Conservation (phyloP, 768 basidiomycete species). For the Lactifluus rugatus region DNA sequence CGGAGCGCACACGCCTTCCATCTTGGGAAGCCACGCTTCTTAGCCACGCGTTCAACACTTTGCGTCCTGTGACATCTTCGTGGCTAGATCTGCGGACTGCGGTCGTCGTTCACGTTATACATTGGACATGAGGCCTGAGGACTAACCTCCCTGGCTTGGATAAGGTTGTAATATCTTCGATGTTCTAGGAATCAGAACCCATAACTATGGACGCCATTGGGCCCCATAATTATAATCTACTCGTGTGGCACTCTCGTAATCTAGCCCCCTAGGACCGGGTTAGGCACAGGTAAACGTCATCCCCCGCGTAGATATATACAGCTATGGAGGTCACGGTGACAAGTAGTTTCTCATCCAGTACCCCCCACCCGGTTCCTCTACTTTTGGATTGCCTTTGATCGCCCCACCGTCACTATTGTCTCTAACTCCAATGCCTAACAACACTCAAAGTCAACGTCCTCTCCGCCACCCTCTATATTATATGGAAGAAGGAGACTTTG, state of each 20-base stretch:
- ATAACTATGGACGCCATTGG: neutral
- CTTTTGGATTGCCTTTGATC: neutral
- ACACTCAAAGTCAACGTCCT: conserved; percentile 5
- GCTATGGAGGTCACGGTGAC: neutral
- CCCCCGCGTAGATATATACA: conserved; percentile 7
- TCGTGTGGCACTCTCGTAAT: neutral
- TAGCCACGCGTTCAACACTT: neutral
- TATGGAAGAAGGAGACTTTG: conserved; percentile 41
- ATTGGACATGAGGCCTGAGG: conserved; percentile 11
- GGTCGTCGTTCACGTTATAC: neutral
- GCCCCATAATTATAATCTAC: neutral
- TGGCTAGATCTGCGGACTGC: neutral
- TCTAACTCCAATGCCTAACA: neutral
- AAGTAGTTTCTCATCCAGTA: neutral
- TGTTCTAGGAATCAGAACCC: neutral
- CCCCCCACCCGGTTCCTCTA: neutral
- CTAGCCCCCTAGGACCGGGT: neutral
- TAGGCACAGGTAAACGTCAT: too few relatives aligned
- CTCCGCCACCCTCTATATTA: conserved; percentile 35
- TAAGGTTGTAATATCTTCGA: neutral
- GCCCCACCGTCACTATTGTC: neutral
- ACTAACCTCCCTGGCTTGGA: neutral
- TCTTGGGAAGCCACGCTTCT: neutral
- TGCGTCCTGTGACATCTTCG: neutral
- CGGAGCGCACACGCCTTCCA: conserved; percentile 4